These are phyloP conservation scores for Sugiyamaella americana DNA, from an alignment of 805 yeast species.

Conservation along the genomic window DNA sequence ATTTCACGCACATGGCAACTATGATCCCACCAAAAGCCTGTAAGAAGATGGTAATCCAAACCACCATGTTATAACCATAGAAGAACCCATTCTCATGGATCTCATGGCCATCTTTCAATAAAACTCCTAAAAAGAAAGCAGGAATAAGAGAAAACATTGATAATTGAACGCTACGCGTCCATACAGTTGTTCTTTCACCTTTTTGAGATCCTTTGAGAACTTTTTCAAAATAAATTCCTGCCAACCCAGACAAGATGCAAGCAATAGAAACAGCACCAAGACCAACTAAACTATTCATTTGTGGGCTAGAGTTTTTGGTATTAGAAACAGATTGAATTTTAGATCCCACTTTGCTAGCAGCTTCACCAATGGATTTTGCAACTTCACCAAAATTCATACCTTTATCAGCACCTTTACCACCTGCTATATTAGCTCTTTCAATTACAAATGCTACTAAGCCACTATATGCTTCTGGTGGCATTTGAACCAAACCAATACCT, in stretches of 20 bases:
- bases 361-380: background rate
- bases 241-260: conserved; percentile 36
- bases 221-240: conserved; percentile 41
- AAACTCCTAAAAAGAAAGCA: conserved; percentile 34
- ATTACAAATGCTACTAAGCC: conserved; percentile 13
- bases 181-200: conserved; percentile 33
- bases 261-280: conserved; percentile 34
- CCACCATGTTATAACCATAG: conserved; percentile 35
- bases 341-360: background rate
- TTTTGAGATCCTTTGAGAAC: conserved; percentile 35
- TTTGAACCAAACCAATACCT: conserved; percentile 38
- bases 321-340: background rate
- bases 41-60: conserved; percentile 34
- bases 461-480: conserved; percentile 28
- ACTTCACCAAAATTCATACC: background rate
- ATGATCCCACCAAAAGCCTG: conserved; percentile 39
- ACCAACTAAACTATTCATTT: conserved; percentile 29
- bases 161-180: conserved; percentile 39
- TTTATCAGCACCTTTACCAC: background rate
- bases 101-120: conserved; percentile 32
- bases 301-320: conserved; percentile 13
- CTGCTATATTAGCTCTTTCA: conserved; percentile 9
- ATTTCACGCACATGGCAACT: conserved; percentile 39
- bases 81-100: conserved; percentile 35
- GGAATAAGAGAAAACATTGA: conserved; percentile 37